A percentile compares a stretch with the other conserved stretches of the same genome.
Evolutionary conservation across 2,329 filamentous ascomycete species (phyloP).

Genomic region (Colletotrichum sp.): DNA sequence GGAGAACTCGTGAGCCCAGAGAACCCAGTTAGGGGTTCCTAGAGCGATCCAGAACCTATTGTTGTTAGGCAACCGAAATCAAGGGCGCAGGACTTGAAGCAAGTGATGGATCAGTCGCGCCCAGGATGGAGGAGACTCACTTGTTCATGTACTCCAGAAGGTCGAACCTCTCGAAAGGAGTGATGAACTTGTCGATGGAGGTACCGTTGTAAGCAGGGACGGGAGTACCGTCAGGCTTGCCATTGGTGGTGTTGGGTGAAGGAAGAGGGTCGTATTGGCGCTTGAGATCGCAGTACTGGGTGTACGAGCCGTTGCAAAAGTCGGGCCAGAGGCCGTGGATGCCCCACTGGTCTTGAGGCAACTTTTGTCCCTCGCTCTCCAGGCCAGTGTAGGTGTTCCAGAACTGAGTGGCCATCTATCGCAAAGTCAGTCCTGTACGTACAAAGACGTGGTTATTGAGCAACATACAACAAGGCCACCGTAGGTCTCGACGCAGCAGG

Average conservation of each 20-base stretch:
- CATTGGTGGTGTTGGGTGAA: slow-evolving; percentile 67
- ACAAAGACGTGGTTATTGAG: neutral
- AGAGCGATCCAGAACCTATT: slow-evolving; percentile 62
- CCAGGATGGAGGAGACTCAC: slow-evolving; percentile 23
- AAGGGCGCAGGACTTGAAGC: neutral
- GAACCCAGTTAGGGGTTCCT: slow-evolving; percentile 56
- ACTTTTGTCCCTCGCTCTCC: slow-evolving; percentile 60
- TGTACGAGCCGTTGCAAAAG: slow-evolving; percentile 59
- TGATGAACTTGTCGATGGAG: slow-evolving; percentile 62
- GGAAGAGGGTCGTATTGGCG: slow-evolving; percentile 68
- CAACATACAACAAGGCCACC: slow-evolving; percentile 58
- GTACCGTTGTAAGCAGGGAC: slow-evolving; percentile 64
- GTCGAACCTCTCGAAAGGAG: slow-evolving; percentile 61
- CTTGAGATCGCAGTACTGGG: slow-evolving; percentile 69
- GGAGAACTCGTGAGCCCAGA: slow-evolving; percentile 72
- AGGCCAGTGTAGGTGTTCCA: slow-evolving; percentile 69
- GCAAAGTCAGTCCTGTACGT: neutral
- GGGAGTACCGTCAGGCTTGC: slow-evolving; percentile 52
- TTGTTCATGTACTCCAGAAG: slow-evolving; percentile 70
- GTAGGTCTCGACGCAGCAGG: slow-evolving; percentile 69
- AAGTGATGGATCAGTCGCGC: neutral
- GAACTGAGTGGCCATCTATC: slow-evolving; percentile 62
- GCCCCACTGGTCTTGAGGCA: slow-evolving; percentile 61
- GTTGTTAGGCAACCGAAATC: slow-evolving; percentile 3
- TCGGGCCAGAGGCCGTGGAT: slow-evolving; percentile 65